A percentile compares a stretch with the other conserved stretches of the same genome.
Conservation (phyloP, 1,139 yeast genomes). For the Tardiomyces digboiensis region DNA sequence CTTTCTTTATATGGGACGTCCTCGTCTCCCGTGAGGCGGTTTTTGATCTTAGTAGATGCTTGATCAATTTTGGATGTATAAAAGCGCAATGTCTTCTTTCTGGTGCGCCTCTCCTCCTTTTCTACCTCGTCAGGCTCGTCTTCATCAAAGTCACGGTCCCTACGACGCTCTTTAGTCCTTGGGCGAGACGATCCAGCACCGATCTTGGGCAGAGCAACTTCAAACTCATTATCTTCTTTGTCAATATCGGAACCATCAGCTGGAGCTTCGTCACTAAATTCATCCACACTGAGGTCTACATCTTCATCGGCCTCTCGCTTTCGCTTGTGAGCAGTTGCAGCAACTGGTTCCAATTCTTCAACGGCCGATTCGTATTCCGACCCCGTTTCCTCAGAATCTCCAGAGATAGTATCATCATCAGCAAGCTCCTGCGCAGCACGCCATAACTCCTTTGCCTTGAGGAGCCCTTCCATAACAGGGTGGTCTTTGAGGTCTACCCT, state of each 20-base stretch:
- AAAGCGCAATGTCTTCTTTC: constrained; percentile 83
- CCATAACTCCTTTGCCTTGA: constrained; percentile 85
- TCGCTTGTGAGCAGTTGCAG: constrained; percentile 1
- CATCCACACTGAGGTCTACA: constrained; percentile 15
- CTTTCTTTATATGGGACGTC: constrained; percentile 94
- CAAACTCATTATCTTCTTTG: constrained; percentile 21
- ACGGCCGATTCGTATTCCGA: neutral
- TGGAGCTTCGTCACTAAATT: constrained; percentile 10
- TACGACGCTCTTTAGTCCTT: constrained; percentile 16
- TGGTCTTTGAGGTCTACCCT: constrained; percentile 72
- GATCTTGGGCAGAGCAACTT: constrained; percentile 15
- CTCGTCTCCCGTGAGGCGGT: constrained; percentile 51
- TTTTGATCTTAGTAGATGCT: constrained; percentile 38
- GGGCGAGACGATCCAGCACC: constrained; percentile 4
- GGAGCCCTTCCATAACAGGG: constrained; percentile 78
- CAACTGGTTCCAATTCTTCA: neutral
- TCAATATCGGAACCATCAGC: constrained; percentile 6
- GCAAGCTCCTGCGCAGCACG: constrained; percentile 27
- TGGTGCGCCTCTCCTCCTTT: constrained; percentile 71
- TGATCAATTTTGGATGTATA: constrained; percentile 95
- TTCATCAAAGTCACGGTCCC: constrained; percentile 53
- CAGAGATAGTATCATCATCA: neutral
- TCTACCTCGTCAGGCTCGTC: constrained; percentile 63
- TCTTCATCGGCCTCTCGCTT: constrained; percentile 11
- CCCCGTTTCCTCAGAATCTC: neutral